Conservation (phyloP, 768 basidiomycete species). For the Hemileccinum impolitum region DNA sequence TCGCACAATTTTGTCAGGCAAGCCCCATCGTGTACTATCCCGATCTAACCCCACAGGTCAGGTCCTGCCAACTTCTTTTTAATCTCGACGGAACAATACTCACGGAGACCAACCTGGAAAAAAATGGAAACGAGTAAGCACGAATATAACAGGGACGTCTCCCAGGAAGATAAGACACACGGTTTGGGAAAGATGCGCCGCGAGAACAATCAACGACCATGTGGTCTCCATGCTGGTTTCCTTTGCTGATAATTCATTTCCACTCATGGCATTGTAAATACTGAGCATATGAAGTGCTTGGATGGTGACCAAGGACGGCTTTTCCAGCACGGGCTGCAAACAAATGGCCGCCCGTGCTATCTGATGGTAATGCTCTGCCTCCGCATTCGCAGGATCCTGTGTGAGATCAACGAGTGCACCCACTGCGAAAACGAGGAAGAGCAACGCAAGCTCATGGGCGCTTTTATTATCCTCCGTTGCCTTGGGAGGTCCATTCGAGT, state of each 20-base stretch:
- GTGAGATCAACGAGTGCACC: conserved; percentile 44
- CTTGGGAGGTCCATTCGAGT: conserved; percentile 25
- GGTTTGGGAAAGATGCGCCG: conserved; percentile 61
- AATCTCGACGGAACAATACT: conserved; percentile 28
- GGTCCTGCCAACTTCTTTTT: conserved; percentile 3
- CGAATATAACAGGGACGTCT: not conserved
- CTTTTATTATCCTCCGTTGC: conserved; percentile 38
- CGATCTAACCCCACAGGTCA: conserved; percentile 41
- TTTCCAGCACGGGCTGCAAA: conserved; percentile 66
- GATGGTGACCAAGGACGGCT: conserved; percentile 67
- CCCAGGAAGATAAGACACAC: conserved; percentile 37
- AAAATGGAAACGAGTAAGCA: conserved; percentile 16
- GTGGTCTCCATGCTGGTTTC: conserved; percentile 74
- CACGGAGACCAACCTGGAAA: conserved; percentile 63
- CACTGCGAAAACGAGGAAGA: conserved; percentile 51
- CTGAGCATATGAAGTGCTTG: conserved; percentile 67
- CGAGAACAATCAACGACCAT: conserved; percentile 64
- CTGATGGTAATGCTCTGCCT: conserved; percentile 66
- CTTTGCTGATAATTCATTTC: conserved; percentile 49
- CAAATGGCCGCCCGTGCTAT: conserved; percentile 62
- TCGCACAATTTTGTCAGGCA: conserved; percentile 61
- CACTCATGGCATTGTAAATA: conserved; percentile 68
- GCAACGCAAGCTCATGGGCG: conserved; percentile 46
- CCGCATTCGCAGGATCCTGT: conserved; percentile 28
- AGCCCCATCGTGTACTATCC: conserved; percentile 61